Base-by-base conservation (phyloP, 2,329 filamentous ascomycete genomes). In the Myriangium duriaei region DNA sequence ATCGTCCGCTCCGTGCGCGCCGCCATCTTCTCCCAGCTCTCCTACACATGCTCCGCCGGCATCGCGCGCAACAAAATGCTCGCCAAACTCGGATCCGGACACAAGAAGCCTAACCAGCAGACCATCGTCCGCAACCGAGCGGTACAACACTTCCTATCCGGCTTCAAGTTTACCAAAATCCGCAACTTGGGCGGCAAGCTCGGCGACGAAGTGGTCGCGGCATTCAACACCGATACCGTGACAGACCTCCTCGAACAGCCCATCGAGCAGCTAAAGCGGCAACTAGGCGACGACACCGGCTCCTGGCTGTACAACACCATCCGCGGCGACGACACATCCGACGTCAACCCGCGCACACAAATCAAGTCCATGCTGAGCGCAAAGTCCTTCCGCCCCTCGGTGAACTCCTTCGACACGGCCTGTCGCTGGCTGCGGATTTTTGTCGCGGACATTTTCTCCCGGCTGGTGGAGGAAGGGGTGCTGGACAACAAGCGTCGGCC, bases 321-420 rank as follows among this genome's bases (percentile, higher is more conserved):
- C 37, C 76, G 91, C 9, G 91, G 91, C 1, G 75, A 87, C 43
- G 91, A 98, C 56, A 65, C 68, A 34, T 91, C 81, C 50, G 87
- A 95, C 58, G 85, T 98, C 47, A 95, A 85, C 52, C 74, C 85
- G 17, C 71, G 88, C 36, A 94, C 86, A 1, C 83, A 91, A 52
- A 94, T 95, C 64, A 95, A 96, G 57, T 91, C 82, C 11, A 96
- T 98, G 87, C 68, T 96, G 11, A 95, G 86, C 1, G 87, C 91
- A 13, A 98, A 98, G 56, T 92, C 86, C 0, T 98, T 98, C 52
- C 72, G 83, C 16, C 91, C 91, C 0, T 76, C 71, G 40, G 88
- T 96, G 54, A 81, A 76, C 48, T 79, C 69, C 2, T 63, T 74
- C 12, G 84, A 91, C 14, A 83, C 93, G 55, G 88, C 79, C 1